phyloP scores from a whole-genome alignment of 192 early-diverging fungal genomes.

The Paraglomus brasilianum region DNA sequence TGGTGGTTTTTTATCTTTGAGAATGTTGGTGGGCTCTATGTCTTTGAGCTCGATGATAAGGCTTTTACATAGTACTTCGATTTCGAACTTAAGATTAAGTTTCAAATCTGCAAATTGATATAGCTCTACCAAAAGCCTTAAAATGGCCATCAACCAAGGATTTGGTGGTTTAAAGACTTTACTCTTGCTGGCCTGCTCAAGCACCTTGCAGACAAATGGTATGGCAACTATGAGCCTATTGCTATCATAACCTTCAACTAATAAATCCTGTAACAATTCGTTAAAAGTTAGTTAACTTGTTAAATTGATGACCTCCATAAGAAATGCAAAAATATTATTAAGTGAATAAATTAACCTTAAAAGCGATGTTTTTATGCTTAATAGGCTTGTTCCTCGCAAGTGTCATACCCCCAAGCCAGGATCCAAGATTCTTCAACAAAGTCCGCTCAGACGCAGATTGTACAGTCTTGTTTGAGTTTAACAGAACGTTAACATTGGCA shows the following conservation, averaged over 20 bases:
- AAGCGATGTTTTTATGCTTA: constrained; percentile 90
- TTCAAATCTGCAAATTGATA: constrained; percentile 93
- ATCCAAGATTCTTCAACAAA: constrained; percentile 92
- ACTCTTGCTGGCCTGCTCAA: constrained; percentile 83
- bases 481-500: constrained; percentile 79
- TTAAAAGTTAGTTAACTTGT: constrained; percentile 9
- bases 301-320: background rate
- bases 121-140: constrained; percentile 88
- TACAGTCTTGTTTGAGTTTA: constrained; percentile 93
- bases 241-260: constrained; percentile 88
- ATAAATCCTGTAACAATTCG: constrained; percentile 73
- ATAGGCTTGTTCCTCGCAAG: constrained; percentile 94
- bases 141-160: constrained; percentile 96
- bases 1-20: constrained; percentile 64
- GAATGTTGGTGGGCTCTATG: constrained; percentile 61
- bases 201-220: constrained; percentile 97
- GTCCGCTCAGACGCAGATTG: constrained; percentile 85
- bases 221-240: constrained; percentile 92
- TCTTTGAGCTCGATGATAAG: constrained; percentile 81
- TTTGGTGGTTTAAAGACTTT: constrained; percentile 93
- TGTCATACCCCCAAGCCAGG: constrained; percentile 98
- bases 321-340: background rate
- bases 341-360: constrained; percentile 62
- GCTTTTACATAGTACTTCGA: constrained; percentile 96
- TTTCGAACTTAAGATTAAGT: constrained; percentile 95